These are phyloP conservation scores for Leccinum olivaceopallidum DNA, from an alignment of 768 basidiomycete genomes.

Conservation along the genomic window DNA sequence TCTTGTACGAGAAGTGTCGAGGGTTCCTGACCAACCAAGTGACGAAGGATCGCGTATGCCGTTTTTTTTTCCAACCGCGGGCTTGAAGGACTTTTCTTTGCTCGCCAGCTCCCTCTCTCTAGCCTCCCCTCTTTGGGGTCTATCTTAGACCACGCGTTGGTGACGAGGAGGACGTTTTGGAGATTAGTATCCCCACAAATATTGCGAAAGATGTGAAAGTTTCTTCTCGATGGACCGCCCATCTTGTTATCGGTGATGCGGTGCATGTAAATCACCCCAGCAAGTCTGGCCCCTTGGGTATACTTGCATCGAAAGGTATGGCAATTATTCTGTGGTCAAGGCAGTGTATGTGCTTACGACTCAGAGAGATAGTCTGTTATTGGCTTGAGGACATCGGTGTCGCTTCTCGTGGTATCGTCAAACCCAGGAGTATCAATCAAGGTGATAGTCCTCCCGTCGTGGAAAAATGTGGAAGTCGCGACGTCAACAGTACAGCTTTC, in stretches of 20 bases:
- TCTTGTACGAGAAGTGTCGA: conserved; percentile 50
- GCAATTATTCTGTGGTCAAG: background rate
- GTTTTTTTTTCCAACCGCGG: conserved; percentile 39
- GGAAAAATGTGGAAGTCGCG: conserved; percentile 39
- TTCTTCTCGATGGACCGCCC: conserved; percentile 48
- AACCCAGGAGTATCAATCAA: conserved; percentile 65
- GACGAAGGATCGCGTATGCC: conserved; percentile 44
- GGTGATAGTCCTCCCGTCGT: conserved; percentile 42
- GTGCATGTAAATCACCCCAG: conserved; percentile 54
- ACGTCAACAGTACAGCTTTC: conserved; percentile 29
- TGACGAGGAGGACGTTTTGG: conserved; percentile 49
- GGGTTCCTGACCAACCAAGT: conserved; percentile 40
- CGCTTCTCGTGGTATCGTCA: conserved; percentile 50
- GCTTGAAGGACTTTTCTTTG: conserved; percentile 48
- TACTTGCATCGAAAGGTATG: conserved; percentile 22
- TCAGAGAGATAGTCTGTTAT: conserved; percentile 39
- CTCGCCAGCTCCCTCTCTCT: conserved; percentile 46
- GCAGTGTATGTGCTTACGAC: conserved; percentile 24
- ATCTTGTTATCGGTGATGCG: conserved; percentile 51
- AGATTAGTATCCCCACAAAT: conserved; percentile 51
- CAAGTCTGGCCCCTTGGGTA: conserved; percentile 22
- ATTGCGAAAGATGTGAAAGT: conserved; percentile 49
- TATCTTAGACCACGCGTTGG: conserved; percentile 53
- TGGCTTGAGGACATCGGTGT: conserved; percentile 45
- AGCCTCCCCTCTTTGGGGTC: conserved; percentile 31